Evolutionary conservation across 352 stramenopile genomes (phyloP), one percentile per base, ranked within the genome.

Genomic region (Globisporangium mamillatum): DNA sequence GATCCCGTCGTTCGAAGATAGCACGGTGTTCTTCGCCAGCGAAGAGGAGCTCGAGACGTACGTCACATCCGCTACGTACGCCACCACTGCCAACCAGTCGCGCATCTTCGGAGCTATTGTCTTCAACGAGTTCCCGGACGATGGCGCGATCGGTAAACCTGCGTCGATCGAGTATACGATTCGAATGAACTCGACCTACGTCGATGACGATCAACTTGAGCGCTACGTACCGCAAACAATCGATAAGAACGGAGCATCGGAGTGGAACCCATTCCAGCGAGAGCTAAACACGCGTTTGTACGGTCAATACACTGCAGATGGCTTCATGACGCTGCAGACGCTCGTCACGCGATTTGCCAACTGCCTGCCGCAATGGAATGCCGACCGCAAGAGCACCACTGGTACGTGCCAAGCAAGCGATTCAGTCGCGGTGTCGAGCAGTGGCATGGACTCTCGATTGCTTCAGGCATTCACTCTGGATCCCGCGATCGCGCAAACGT

Each of bases 271-370:
- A n/a, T 72, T 74, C 12, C 69, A 80, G 44, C 58, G 65, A 20
- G 41, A 68, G 6, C 58, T 78, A 32, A 59, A 77, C 4, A 76
- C 70, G 25, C 34, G 48, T 5, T 16, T 24, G 14, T 77, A 80
- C 55, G 52, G 67, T 20, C 68, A 72, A 54, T 84, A 84, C 41
- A 59, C 75, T 1, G 27, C 56, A 4, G 61, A 59, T 6, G 77
- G 77, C 54, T 84, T 84, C 69, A 78, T 82, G 73, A 84, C 77
- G 29, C 63, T 82, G 53, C 77, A 84, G 60, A 84, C 77, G 38
- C 70, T 80, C n/a, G 75, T 84, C 32, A 69, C 77, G 4, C 77
- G 77, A 29, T 84, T 84, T 24, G 70, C 64, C 24, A 80, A 76
- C 67, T 84, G 77, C 64, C 57, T 82, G 53, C 75, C 77, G 0